Evolutionary conservation across 2,329 filamentous ascomycete genomes (phyloP).

Genomic region (Orbilia blumenaviensis): DNA sequence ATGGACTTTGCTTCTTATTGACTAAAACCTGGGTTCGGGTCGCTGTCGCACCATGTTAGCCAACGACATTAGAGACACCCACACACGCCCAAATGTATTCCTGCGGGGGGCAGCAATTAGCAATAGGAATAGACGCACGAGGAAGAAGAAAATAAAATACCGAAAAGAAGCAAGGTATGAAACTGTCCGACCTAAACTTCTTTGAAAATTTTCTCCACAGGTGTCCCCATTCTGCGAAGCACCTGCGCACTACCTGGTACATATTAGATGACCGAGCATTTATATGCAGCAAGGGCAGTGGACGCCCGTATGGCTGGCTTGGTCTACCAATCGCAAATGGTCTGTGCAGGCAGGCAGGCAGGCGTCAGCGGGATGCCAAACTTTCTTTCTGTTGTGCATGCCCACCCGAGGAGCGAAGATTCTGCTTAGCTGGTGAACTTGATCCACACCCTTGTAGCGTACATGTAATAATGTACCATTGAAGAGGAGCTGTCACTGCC

Average conservation of each 20-base stretch:
- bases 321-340: conserved; percentile 49
- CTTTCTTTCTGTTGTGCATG: conserved; percentile 52
- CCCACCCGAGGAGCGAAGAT: conserved; percentile 44
- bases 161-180: conserved; percentile 49
- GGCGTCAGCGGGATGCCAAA: conserved; percentile 53
- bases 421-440: conserved; percentile 21
- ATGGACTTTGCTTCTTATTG: conserved; percentile 35
- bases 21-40: conserved; percentile 46
- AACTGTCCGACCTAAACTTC: conserved; percentile 50
- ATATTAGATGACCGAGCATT: conserved; percentile 26
- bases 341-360: conserved; percentile 53
- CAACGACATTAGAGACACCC: conserved; percentile 37
- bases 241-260: conserved; percentile 13
- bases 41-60: conserved; percentile 44
- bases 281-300: conserved; percentile 44
- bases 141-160: conserved; percentile 38
- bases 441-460: conserved; percentile 48
- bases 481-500: conserved; percentile 38
- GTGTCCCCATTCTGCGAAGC: conserved; percentile 22
- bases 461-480: conserved; percentile 31
- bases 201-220: conserved; percentile 47
- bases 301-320: conserved; percentile 19
- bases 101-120: conserved; percentile 32
- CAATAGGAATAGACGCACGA: conserved; percentile 35
- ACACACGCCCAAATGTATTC: conserved; percentile 42